Base-by-base conservation (phyloP, 345 rosid species). In the Eucalyptus pauciflora region DNA sequence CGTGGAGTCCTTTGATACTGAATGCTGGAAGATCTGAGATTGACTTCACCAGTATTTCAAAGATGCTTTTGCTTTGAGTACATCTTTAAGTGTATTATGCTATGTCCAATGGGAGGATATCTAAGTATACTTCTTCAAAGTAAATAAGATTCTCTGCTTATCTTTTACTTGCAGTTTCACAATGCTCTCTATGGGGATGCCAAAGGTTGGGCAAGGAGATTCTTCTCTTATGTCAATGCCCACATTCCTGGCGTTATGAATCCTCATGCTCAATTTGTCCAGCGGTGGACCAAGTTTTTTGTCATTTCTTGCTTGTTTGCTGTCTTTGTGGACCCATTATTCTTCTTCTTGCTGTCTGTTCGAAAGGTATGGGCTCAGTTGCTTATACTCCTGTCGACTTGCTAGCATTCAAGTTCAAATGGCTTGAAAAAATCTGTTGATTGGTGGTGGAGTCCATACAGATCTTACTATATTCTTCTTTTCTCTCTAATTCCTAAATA, bases 311-410 rank as follows among this genome's bases (percentile, higher is more conserved):
- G 96, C 91, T 91, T 94, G 93, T 89, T 95, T 91, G 98, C 98
- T 60, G 94, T 96, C 90, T 95, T 97, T 60, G 87, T 96, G 3
- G 99, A 97, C 87, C 99, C 99, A 3, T 92, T 96, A 87, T 97
- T 96, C 93, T 96, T 96, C 96, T 94, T 96, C 93, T 87, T 96
- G 92, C 92, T 95, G 33, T 89, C 91, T 83, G 94, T 90, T 87
- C 86, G 90, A 24, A 10, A 92, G 95, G 99, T 97, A 92, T 87
- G 56, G 31, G 31, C 88, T 83, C 87, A 56, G 24, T n/a, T 24
- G 43, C 43, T 41, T 60, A 45, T 60, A 45, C 50, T 79, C n/a
- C 67, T 60, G 67, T 27, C 13, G 6, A 27, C 67, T 60, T 60
- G 31, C 67, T 60, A 1, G 67, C 31, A 60, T 60, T 60, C 67